Evolutionary conservation across 192 early-diverging fungal genomes (phyloP), one percentile per base, ranked within the genome.

Genomic region (Bifiguratus adelaidae): DNA sequence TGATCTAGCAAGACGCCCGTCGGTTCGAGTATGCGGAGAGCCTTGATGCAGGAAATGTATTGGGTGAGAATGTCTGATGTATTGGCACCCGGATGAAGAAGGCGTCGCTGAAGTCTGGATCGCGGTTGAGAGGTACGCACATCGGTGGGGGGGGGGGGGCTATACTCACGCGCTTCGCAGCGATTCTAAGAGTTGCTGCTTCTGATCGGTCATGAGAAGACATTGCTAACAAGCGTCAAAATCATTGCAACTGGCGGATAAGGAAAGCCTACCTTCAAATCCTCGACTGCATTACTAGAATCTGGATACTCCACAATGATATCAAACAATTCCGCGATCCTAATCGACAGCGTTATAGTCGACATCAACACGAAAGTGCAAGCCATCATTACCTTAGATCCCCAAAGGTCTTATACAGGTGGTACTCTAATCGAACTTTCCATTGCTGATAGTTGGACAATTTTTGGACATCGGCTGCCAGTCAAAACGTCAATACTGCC

Each of bases 61-160:
- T 78, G 74, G 12, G 74, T 65, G 3, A 89, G 55, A 22, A 87
- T 81, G 26, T 87, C 80, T 19, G 44, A 42, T 1, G 86, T 89
- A 3, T 72, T 76, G 0, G 83, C 85, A 7, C 81, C 85, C 13
- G 78, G 80, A 48, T 88, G 85, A 22, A 87, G 61, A 25, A 89
- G 52, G 15, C 37, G 37, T 6, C 37, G 37, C 37, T 40, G 37
- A 20, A 40, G 37, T 15, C 37, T 40, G 13, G 37, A 7, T 15
- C 18, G 18, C 5, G 6, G 22, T 40, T 15, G 7, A 40, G 16
- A 7, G 37, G 37, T 7, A 20, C 32, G 15, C 15, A 13, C 11
- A 15, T 13, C 11, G 15, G 11, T 15, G 32, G 11, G 1, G 0
- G 32, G 32, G 11, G 15, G 15, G 15, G 16, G 7, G 7, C 5